These are phyloP conservation scores for Ceriops zippeliana DNA, from an alignment of 345 rosid genomes.

Conservation along the genomic window DNA sequence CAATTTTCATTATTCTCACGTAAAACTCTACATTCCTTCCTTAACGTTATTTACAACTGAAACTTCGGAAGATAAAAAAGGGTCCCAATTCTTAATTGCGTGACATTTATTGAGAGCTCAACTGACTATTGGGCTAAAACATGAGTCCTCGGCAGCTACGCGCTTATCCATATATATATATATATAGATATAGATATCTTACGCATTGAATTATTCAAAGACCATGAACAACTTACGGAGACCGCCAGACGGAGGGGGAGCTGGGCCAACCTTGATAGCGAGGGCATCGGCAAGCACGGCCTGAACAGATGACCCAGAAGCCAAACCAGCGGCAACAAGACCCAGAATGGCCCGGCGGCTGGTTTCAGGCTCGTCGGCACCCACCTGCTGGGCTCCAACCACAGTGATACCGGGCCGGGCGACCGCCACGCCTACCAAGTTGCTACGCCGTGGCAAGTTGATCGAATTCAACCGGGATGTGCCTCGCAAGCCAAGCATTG, in stretches of 20 bases:
- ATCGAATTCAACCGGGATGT: constrained; percentile 36
- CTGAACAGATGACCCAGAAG: constrained; percentile 64
- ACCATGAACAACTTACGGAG: constrained; percentile 64
- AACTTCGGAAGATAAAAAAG: too few species aligned
- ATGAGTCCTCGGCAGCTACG: too few species aligned
- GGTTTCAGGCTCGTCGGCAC: constrained; percentile 48
- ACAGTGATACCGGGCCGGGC: constrained; percentile 41
- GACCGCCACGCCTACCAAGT: constrained; percentile 23
- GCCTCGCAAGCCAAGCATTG: constrained; percentile 68
- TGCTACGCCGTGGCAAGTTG: background rate
- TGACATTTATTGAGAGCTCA: too few species aligned
- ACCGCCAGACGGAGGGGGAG: constrained; percentile 93
- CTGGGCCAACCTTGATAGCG: constrained; percentile 80
- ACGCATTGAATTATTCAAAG: background rate
- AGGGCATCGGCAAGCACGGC: constrained; percentile 67
- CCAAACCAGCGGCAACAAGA: constrained; percentile 66
- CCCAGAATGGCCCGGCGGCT: constrained; percentile 72
- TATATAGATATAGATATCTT: too few species aligned
- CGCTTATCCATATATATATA: too few species aligned
- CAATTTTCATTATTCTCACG: too few species aligned
- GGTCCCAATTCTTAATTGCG: too few species aligned
- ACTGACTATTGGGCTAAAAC: too few species aligned
- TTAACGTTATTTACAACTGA: too few species aligned
- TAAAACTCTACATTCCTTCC: too few species aligned
- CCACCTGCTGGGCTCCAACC: constrained; percentile 57